These are phyloP conservation scores for Ceratobasidium sp. DNA, from an alignment of 1,284 basidiomycete species.

Conservation along the genomic window DNA sequence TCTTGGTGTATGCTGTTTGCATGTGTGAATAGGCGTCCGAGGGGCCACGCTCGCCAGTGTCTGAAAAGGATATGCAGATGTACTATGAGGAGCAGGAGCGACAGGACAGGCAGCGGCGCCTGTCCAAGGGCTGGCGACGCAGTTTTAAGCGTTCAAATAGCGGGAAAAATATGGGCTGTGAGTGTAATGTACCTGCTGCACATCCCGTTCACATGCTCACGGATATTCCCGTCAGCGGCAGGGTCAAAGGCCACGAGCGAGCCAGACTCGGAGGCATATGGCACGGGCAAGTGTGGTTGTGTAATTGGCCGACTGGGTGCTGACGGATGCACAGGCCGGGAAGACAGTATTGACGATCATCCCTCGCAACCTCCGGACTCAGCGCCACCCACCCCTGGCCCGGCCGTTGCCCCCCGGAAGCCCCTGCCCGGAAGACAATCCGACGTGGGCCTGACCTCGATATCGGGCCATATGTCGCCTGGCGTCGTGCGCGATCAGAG, in stretches of 20 bases:
- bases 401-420: no score
- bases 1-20: no score
- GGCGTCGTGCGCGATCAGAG: slow-evolving; percentile 34
- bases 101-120: slow-evolving; percentile 29
- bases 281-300: neutral
- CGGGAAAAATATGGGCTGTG: slow-evolving; percentile 14
- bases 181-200: slow-evolving; percentile 3
- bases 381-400: no score
- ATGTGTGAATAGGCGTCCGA: slow-evolving; percentile 7
- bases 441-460: neutral
- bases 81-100: slow-evolving; percentile 34
- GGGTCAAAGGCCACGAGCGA: no score
- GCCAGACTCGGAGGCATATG: no score
- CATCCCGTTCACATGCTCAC: neutral
- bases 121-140: slow-evolving; percentile 31
- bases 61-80: slow-evolving; percentile 30
- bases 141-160: slow-evolving; percentile 21
- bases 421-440: slow-evolving; percentile 10
- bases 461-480: no score
- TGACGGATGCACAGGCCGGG: no score
- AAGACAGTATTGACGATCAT: neutral
- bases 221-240: neutral
- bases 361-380: slow-evolving; percentile 2
- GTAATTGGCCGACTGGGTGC: neutral
- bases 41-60: slow-evolving; percentile 25